A percentile compares a stretch with the other conserved stretches of the same genome.
Evolutionary conservation across 2,329 filamentous ascomycete genomes (phyloP).

Genomic region (Stagonosporopsis vannaccii): DNA sequence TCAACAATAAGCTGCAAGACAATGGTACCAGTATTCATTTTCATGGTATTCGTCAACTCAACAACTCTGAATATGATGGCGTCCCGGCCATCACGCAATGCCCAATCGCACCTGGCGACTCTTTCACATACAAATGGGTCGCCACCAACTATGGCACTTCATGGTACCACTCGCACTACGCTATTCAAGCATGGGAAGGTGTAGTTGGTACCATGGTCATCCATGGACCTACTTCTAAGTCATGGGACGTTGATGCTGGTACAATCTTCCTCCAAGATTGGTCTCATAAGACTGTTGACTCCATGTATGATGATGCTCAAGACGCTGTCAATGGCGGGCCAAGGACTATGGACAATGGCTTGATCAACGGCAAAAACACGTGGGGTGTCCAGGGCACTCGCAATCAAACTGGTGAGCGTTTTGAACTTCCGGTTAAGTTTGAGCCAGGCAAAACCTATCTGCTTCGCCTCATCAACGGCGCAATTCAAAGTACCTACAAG

Average conservation of each 20-base stretch:
- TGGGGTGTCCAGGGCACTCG: conserved; percentile 18
- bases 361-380: conserved; percentile 29
- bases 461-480: conserved; percentile 21
- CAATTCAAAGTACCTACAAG: conserved; percentile 48
- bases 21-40: conserved; percentile 60
- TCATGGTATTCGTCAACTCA: conserved; percentile 56
- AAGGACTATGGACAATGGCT: conserved; percentile 21
- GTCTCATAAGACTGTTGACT: conserved; percentile 45
- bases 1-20: conserved; percentile 44
- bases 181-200: conserved; percentile 54
- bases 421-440: conserved; percentile 21
- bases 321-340: conserved; percentile 25
- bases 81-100: conserved; percentile 75
- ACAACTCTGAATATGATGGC: conserved; percentile 75
- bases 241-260: conserved; percentile 48
- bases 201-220: conserved; percentile 49
- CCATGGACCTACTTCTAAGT: conserved; percentile 31
- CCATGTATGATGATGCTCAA: conserved; percentile 35
- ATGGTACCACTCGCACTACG: conserved; percentile 70
- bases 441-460: conserved; percentile 46
- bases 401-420: not conserved
- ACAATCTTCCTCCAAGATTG: conserved; percentile 46
- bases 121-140: conserved; percentile 54
- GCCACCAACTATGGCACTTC: conserved; percentile 63
- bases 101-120: conserved; percentile 54